Base-by-base conservation (phyloP, 2,329 filamentous ascomycete genomes). In the Trichoderma asperellum region DNA sequence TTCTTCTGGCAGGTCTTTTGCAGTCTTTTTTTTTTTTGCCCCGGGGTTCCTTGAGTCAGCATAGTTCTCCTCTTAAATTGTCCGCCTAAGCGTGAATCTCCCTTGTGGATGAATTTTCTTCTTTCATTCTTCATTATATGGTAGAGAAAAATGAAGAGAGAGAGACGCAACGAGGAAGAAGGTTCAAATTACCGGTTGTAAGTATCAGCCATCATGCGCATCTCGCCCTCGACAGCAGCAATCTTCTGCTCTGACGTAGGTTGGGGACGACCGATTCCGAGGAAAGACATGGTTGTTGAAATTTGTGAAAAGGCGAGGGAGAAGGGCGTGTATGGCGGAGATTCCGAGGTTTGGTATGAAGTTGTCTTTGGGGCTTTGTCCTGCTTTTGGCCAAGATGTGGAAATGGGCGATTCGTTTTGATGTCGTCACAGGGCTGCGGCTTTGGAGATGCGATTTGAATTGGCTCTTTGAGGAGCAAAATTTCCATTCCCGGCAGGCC, bases 151-250 rank as follows among this genome's bases (percentile, higher is more conserved):
- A 24, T 2, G 3, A 3, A 24, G 24, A 24, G 24, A 24, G 24
- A 24, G 35, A 37, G 58, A 53, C 12, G 11, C 55, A 32, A 59
- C 55, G 64, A 12, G 52, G 7, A 69, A 47, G 40, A 57, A 67
- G n/a, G n/a, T n/a, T 58, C 63, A 27, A 70, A 73, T 73, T 88
- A 98, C 96, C 96, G 92, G 85, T 94, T 95, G 87, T 97, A 97
- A 91, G 98, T 97, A 82, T 97, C 94, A 72, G 94, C 93, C 75
- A 97, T 90, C 86, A 98, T 94, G 83, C 97, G 96, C 83, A 98
- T 93, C 85, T 99, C 96, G 75, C 93, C 91, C 85, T 99, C 95
- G 76, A 96, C 94, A 77, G 93, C 92, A 77, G 93, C 92, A 81
- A 99, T 96, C 88, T 98, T 99, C 87, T 98, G 92, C 81, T 93